Evolutionary conservation across 2,329 filamentous ascomycete genomes (phyloP), one percentile per base, ranked within the genome.

Genomic region (Plectosphaerella cucumerina): DNA sequence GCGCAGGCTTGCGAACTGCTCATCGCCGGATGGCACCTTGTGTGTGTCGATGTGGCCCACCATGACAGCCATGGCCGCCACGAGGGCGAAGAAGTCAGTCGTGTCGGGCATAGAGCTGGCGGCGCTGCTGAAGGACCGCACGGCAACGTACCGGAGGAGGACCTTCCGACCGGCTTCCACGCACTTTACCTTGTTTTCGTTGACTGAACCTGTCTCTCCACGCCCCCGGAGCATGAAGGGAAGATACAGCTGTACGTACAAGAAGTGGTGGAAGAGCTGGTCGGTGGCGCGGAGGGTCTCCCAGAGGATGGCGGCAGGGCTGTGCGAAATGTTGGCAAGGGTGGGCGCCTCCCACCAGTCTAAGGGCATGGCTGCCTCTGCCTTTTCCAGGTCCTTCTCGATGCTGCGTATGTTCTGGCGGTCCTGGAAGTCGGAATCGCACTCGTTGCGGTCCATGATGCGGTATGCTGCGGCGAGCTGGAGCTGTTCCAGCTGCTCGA

Each of bases 231-330:
- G 53, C 51, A 71, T 61, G 50, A 67, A 72, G 1, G 71, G 71
- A 1, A 73, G 57, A 52, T 74, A 70, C 0, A 74, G 63, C 49
- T 68, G 67, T 43, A 63, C 62, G 4, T 74, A 56, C 10, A 74
- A 58, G 50, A 64, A 61, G 50, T 69, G 70, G 53, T 74, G 65
- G 15, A 63, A 57, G 11, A 70, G 53, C 46, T 74, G 70, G 17
- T 60, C 56, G 44, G 61, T 51, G 15, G 70, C 53, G 0, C 68
- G 66, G 3, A 63, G 48, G 6, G 59, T 65, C 41, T 73, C 65
- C 56, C 41, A 64, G 49, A 54, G 52, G 50, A 49, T 17, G 2
- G 41, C 49, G 22, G 49, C 51, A 22, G 34, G 59, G 44, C 57
- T 58, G 20, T 57, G 39, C 0, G 55, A 51, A 2, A 59, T 33